Evolutionary conservation across 306 rosid species (phyloP), one percentile per base, ranked within the genome.

Genomic region (Cucurbita pepo): DNA sequence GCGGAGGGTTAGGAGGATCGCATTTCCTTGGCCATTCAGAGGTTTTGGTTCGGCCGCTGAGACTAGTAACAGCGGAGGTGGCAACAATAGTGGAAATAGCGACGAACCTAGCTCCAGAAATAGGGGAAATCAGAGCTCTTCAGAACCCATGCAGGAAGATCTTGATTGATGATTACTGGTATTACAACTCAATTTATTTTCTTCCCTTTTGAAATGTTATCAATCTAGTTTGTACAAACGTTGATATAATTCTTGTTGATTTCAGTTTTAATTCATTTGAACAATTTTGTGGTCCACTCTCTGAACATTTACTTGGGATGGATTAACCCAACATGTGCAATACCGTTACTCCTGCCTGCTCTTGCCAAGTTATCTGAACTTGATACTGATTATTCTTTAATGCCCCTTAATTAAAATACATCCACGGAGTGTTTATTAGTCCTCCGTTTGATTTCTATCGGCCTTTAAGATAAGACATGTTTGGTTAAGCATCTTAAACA

Each of bases 91-190:
- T 22, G 86, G 79, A 56, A 84, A 78, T 76, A 78, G 69, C 66
- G 82, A 83, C 34, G 96, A 85, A 71, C 76, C 84, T 37, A 86
- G 84, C 80, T 58, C 92, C 5, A 96, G 77, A 48, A 83, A 79
- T 56, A 78, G 92, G 75, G 96, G 91, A 50, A 81, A 80, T 75
- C 95, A 45, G 79, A 86, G 83, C 83, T 78, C 87, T 74, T 75
- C 96, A 3, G 97, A 86, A 82, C 89, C 97, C 50, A 84, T 96
- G 81, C 91, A 88, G 67, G 99, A 95, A 84, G 99, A 91, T 86
- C 95, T 91, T 60, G 96, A 95, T 72, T 95, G 76, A 91, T 81
- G 74, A 53, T 19, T 51, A 19, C 64, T 69, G 84, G 70, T 82
- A 82, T 72, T 76, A 80, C 76, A 75, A 44, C 77, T 73, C 50